phyloP scores from a whole-genome alignment of 164 flowering plant species.

The Protea cynaroides region DNA sequence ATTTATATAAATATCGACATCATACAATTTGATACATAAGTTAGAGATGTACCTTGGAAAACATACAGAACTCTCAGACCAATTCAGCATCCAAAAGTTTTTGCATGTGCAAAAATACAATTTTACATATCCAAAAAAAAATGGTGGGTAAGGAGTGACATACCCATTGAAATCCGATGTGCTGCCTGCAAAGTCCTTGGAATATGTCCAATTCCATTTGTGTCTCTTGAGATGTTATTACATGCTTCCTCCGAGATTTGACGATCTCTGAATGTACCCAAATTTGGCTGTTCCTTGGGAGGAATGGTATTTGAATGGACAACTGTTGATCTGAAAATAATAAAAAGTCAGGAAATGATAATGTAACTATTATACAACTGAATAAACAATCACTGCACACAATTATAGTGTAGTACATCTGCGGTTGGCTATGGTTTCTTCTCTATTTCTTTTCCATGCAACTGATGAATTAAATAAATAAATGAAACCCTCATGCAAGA shows the following conservation, averaged over 20 bases:
- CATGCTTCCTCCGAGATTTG: constrained; percentile 30
- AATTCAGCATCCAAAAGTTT: too few relatives aligned
- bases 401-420: too few relatives aligned
- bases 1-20: too few relatives aligned
- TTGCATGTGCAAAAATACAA: too few relatives aligned
- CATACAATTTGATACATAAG: too few relatives aligned
- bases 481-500: too few relatives aligned
- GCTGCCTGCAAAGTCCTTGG: constrained; percentile 40
- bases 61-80: too few relatives aligned
- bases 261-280: constrained; percentile 31
- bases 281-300: constrained; percentile 42
- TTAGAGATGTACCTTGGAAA: too few relatives aligned
- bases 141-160: background rate
- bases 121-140: too few relatives aligned
- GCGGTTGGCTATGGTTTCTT: too few relatives aligned
- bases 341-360: constrained; percentile 2
- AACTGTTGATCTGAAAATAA: constrained; percentile 55
- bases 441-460: too few relatives aligned
- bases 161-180: constrained; percentile 49
- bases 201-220: constrained; percentile 30
- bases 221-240: constrained; percentile 32
- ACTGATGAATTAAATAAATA: too few relatives aligned
- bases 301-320: constrained; percentile 63
- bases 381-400: background rate
- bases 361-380: background rate